phyloP scores from a whole-genome alignment of 139 green algal species.

The Chlamydomonas asymmetrica region DNA sequence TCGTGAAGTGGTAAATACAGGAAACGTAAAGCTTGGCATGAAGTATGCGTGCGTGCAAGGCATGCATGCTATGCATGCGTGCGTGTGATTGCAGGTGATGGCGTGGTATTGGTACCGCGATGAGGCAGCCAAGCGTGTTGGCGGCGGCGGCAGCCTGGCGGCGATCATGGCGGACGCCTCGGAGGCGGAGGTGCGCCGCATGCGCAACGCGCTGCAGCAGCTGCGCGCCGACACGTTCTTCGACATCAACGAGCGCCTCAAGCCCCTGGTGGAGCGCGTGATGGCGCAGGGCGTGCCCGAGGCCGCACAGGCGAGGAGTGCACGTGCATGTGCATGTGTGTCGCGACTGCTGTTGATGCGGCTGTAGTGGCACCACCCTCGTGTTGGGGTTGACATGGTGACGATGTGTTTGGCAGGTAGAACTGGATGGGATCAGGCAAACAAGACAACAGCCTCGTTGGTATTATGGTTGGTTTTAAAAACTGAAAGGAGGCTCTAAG shows the following conservation, averaged over 20 bases:
- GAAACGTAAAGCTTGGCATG: not conserved
- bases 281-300: constrained; percentile 10
- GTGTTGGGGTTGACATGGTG: no score
- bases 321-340: no score
- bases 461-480: no score
- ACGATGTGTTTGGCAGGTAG: no score
- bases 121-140: constrained; percentile 33
- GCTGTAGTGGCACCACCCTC: no score
- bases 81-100: constrained; percentile 32
- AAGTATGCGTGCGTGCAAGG: not conserved
- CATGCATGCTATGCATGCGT: not conserved
- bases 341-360: no score
- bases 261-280: not conserved
- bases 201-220: constrained; percentile 27
- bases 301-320: constrained; percentile 1
- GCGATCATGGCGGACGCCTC: constrained; percentile 10
- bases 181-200: constrained; percentile 39
- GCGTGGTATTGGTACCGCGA: constrained; percentile 49
- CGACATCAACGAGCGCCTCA: constrained; percentile 36
- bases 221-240: constrained; percentile 38
- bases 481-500: no score
- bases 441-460: no score
- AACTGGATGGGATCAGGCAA: no score
- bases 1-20: not conserved
- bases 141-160: constrained; percentile 2